Evolutionary conservation across 805 yeast genomes (phyloP).

Genomic region (Teunomyces aglyptinius): DNA sequence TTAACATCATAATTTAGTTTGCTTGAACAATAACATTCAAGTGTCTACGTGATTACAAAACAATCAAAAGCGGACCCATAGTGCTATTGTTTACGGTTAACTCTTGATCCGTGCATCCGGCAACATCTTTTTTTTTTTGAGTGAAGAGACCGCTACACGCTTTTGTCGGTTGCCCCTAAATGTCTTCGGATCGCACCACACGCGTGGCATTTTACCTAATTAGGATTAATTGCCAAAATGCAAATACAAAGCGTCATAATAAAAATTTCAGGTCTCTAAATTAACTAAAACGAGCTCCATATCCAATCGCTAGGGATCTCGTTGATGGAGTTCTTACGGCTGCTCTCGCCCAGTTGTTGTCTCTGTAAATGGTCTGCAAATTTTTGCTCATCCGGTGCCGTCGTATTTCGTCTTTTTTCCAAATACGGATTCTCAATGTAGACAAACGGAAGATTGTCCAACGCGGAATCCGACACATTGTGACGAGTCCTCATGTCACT

Average conservation of each 20-base stretch:
- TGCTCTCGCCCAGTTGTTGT: neutral
- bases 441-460: slow-evolving; percentile 12
- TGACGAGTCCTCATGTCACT: slow-evolving; percentile 8
- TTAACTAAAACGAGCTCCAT: slow-evolving; percentile 48
- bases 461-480: slow-evolving; percentile 11
- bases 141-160: neutral
- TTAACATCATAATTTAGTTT: too few species aligned
- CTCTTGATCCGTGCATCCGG: neutral
- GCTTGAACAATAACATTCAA: too few species aligned
- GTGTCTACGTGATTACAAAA: too few species aligned
- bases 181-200: neutral
- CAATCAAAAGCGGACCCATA: neutral
- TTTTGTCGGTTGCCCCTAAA: neutral
- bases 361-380: slow-evolving; percentile 1
- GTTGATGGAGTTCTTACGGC: slow-evolving; percentile 9
- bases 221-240: neutral
- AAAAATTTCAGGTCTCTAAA: neutral
- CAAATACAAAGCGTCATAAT: neutral
- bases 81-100: neutral
- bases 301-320: slow-evolving; percentile 40
- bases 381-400: neutral
- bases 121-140: neutral
- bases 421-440: slow-evolving; percentile 28
- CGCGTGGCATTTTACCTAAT: neutral
- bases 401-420: slow-evolving; percentile 1